These are phyloP conservation scores for Sarocladiaceae sp. DNA, from an alignment of 2,329 filamentous ascomycete genomes.

Conservation along the genomic window DNA sequence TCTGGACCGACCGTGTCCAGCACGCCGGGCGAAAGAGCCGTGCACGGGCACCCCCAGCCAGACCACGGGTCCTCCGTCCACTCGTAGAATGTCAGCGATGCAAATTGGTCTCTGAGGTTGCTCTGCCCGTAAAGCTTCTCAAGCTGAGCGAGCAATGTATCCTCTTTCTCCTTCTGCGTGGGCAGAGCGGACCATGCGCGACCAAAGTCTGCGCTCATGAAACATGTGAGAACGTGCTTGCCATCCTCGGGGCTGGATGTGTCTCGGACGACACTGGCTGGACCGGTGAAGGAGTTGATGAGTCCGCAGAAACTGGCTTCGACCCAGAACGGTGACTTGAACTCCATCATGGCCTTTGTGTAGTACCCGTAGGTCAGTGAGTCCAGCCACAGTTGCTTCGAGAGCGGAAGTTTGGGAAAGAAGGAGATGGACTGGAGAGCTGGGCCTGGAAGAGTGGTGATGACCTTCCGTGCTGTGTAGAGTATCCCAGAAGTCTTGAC, in stretches of 20 bases:
- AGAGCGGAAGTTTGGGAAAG: conserved; percentile 34
- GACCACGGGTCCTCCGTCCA: conserved; percentile 32
- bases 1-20: conserved; percentile 24
- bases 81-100: conserved; percentile 26
- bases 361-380: conserved; percentile 39
- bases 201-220: conserved; percentile 31
- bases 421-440: conserved; percentile 40
- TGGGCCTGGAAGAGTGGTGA: conserved; percentile 42
- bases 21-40: conserved; percentile 30
- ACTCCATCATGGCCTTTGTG: conserved; percentile 42
- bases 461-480: conserved; percentile 35
- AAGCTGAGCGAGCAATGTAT: conserved; percentile 22
- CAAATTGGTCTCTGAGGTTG: conserved; percentile 19
- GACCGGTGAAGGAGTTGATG: conserved; percentile 37
- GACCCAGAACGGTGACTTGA: conserved; percentile 32
- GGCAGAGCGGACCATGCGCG: conserved; percentile 22
- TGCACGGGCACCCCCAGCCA: conserved; percentile 33
- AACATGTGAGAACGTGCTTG: conserved; percentile 31
- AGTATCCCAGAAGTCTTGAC: conserved; percentile 15
- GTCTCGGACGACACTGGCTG: conserved; percentile 39
- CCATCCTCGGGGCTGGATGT: conserved; percentile 23
- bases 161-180: conserved; percentile 14
- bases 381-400: conserved; percentile 28
- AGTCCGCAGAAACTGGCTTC: conserved; percentile 36
- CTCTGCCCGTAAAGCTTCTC: conserved; percentile 19